Conservation (phyloP, 2,329 filamentous ascomycete species). For the Dryadomyces quercus-mongolicae region DNA sequence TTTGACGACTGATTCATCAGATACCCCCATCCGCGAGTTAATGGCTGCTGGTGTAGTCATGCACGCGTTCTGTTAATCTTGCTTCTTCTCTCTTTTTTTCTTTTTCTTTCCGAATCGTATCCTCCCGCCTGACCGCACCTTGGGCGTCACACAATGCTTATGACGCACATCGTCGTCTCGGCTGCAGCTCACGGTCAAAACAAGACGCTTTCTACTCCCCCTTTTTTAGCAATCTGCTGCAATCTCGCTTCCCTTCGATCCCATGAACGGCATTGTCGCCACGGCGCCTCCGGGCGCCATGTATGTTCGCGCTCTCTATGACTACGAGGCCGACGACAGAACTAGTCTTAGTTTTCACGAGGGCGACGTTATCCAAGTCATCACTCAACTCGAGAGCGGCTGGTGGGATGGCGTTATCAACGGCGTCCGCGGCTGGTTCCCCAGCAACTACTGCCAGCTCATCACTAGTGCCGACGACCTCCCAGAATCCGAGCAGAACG, state of each 20-base stretch:
- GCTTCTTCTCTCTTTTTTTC: background rate
- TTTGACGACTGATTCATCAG: background rate
- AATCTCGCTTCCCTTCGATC: background rate
- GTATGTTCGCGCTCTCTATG: constrained; percentile 92
- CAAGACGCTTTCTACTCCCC: constrained; percentile 15
- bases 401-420: constrained; percentile 99
- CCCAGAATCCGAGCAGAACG: constrained; percentile 46
- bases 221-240: background rate
- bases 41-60: background rate
- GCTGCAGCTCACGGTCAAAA: constrained; percentile 32
- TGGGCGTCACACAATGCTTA: constrained; percentile 34
- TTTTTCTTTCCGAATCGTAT: background rate
- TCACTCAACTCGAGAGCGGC: constrained; percentile 93
- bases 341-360: constrained; percentile 95
- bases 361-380: constrained; percentile 95
- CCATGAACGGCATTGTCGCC: constrained; percentile 51
- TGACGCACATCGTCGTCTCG: constrained; percentile 36
- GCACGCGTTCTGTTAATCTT: background rate
- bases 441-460: constrained; percentile 94
- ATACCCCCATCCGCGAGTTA: background rate
- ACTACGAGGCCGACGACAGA: constrained; percentile 94
- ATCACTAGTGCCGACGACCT: constrained; percentile 67
- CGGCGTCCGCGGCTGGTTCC: constrained; percentile 94
- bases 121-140: background rate
- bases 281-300: constrained; percentile 55